A percentile compares a stretch with the other conserved stretches of the same genome.
Conservation (phyloP, 371 early-diverging fungal genomes). For the Mucor piriformis region DNA sequence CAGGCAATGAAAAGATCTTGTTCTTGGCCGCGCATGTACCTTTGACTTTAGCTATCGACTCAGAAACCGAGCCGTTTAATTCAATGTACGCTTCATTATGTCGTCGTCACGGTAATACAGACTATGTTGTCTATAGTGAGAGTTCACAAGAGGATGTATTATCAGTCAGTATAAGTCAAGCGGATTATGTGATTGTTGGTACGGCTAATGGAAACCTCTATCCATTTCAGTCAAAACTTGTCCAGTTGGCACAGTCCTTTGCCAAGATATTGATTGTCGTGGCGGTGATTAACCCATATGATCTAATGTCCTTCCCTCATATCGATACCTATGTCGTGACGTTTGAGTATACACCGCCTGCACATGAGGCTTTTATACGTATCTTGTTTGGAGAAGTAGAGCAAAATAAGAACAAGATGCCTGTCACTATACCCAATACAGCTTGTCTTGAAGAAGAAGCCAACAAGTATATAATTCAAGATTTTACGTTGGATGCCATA, state of each 20-base stretch:
- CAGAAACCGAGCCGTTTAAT: slow-evolving; percentile 49
- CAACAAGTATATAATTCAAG: neutral
- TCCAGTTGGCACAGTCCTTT: slow-evolving; percentile 24
- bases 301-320: slow-evolving; percentile 42
- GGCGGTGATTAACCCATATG: slow-evolving; percentile 54
- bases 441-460: neutral
- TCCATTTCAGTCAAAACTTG: slow-evolving; percentile 44
- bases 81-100: slow-evolving; percentile 33
- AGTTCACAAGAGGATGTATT: slow-evolving; percentile 11
- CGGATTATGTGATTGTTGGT: slow-evolving; percentile 42
- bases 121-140: slow-evolving; percentile 39
- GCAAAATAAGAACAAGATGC: slow-evolving; percentile 23
- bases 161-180: slow-evolving; percentile 20
- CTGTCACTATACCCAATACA: slow-evolving; percentile 37
- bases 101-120: slow-evolving; percentile 33
- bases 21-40: slow-evolving; percentile 52
- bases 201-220: slow-evolving; percentile 54
- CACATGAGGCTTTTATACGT: slow-evolving; percentile 45
- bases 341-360: slow-evolving; percentile 54
- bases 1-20: slow-evolving; percentile 21
- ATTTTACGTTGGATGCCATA: slow-evolving; percentile 17
- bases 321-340: slow-evolving; percentile 46
- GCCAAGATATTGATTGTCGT: slow-evolving; percentile 32
- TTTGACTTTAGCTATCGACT: slow-evolving; percentile 48
- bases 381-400: slow-evolving; percentile 44